Percentiles rank a stretch among this genome's conserved stretches.
Conservation (phyloP, 2,329 filamentous ascomycete species). For the Phialophora macrospora region DNA sequence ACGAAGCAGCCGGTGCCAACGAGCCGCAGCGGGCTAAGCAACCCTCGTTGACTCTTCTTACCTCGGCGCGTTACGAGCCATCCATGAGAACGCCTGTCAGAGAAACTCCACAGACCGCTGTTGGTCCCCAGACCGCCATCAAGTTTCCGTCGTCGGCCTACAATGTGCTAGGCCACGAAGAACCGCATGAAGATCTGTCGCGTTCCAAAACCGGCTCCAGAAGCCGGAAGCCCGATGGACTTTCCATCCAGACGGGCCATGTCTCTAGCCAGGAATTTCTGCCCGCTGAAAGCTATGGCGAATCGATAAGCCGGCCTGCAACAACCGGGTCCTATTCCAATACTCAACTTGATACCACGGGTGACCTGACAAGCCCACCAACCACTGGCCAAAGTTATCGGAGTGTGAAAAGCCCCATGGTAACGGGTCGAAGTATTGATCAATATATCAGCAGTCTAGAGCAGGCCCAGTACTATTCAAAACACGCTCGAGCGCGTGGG, state of each 20-base stretch:
- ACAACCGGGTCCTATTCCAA: constrained; percentile 38
- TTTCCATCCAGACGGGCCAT: constrained; percentile 67
- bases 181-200: constrained; percentile 60
- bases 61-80: constrained; percentile 54
- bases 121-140: constrained; percentile 70
- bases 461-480: constrained; percentile 69
- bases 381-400: constrained; percentile 54
- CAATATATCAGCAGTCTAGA: constrained; percentile 88
- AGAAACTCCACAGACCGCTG: constrained; percentile 64
- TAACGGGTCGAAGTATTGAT: constrained; percentile 71
- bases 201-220: constrained; percentile 66
- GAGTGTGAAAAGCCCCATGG: constrained; percentile 58
- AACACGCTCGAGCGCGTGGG: constrained; percentile 56
- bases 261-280: constrained; percentile 55
- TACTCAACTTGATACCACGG: constrained; percentile 43
- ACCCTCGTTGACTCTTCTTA: constrained; percentile 48
- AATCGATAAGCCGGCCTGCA: constrained; percentile 41
- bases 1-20: constrained; percentile 45
- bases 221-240: constrained; percentile 76
- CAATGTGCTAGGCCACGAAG: constrained; percentile 39
- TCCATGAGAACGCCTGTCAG: constrained; percentile 43
- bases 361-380: constrained; percentile 42
- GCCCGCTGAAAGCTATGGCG: constrained; percentile 43
- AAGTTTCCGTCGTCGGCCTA: constrained; percentile 44
- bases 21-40: constrained; percentile 43